Conservation (phyloP, 371 early-diverging fungal genomes). For the Phascolomyces articulosus region DNA sequence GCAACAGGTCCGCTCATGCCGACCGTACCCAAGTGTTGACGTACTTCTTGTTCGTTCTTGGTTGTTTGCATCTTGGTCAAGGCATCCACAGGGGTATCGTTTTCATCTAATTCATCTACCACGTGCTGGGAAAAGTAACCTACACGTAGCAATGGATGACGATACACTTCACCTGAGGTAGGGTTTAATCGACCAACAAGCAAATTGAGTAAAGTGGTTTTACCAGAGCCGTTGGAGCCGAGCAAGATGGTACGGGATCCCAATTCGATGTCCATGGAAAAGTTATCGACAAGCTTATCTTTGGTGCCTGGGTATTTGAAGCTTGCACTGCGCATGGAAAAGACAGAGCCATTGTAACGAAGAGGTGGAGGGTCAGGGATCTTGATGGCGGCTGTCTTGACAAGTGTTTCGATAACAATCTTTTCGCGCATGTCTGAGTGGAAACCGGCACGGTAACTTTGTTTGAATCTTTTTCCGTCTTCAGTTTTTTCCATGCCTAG, state of each 20-base stretch:
- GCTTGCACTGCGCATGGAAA: slow-evolving; percentile 66
- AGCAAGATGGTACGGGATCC: slow-evolving; percentile 68
- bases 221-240: slow-evolving; percentile 86
- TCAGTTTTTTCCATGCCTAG: slow-evolving; percentile 69
- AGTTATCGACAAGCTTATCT: slow-evolving; percentile 42
- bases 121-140: slow-evolving; percentile 86
- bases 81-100: slow-evolving; percentile 49
- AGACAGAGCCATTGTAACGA: slow-evolving; percentile 64
- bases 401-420: slow-evolving; percentile 64
- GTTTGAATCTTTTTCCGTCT: slow-evolving; percentile 70
- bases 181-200: slow-evolving; percentile 63
- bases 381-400: slow-evolving; percentile 52
- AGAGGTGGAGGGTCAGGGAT: slow-evolving; percentile 61
- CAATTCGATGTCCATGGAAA: slow-evolving; percentile 66
- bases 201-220: slow-evolving; percentile 82
- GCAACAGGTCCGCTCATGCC: slow-evolving; percentile 67
- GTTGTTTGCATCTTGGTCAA: slow-evolving; percentile 49
- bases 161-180: slow-evolving; percentile 59
- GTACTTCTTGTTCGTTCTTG: slow-evolving; percentile 61
- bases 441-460: slow-evolving; percentile 65
- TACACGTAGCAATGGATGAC: slow-evolving; percentile 59
- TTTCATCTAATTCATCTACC: slow-evolving; percentile 64
- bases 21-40: slow-evolving; percentile 68
- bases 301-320: slow-evolving; percentile 48
- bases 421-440: slow-evolving; percentile 45